Conservation (phyloP, 768 basidiomycete genomes). For the Macrolepiota dolichaula region DNA sequence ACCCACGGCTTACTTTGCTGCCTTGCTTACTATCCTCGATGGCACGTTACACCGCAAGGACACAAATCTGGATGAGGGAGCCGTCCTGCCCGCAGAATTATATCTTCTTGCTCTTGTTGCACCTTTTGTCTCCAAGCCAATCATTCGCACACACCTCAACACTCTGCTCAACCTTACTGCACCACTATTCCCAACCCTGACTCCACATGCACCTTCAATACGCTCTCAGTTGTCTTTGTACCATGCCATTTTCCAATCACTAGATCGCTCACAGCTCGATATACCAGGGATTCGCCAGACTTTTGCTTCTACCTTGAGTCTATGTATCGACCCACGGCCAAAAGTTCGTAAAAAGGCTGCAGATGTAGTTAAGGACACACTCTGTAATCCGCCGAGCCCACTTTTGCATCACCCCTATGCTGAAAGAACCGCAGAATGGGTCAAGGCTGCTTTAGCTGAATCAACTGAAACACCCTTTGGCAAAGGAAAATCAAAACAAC, state of each 20-base stretch:
- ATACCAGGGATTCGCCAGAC: conserved; percentile 67
- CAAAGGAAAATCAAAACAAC: conserved; percentile 56
- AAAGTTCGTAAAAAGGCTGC: conserved; percentile 92
- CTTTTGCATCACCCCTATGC: conserved; percentile 83
- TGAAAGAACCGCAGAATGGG: conserved; percentile 77
- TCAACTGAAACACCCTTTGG: conserved; percentile 58
- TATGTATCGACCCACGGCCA: conserved; percentile 84
- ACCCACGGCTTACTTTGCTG: conserved; percentile 94
- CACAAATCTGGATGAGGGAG: conserved; percentile 53
- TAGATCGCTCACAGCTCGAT: conserved; percentile 73
- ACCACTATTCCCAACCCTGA: conserved; percentile 71
- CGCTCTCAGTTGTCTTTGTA: conserved; percentile 85
- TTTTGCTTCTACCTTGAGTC: conserved; percentile 80
- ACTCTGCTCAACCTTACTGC: conserved; percentile 72
- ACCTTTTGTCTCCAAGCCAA: conserved; percentile 76
- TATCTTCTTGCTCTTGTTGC: conserved; percentile 79
- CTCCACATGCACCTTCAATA: conserved; percentile 68
- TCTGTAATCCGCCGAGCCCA: conserved; percentile 76
- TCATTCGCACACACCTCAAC: conserved; percentile 73
- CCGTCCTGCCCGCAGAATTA: conserved; percentile 77
- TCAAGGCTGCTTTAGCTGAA: conserved; percentile 61
- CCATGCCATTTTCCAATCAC: conserved; percentile 59
- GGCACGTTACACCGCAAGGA: conserved; percentile 66
- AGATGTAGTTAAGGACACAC: conserved; percentile 77
- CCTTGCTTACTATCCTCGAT: conserved; percentile 80